A percentile compares a stretch with the other conserved stretches of the same genome.
phyloP scores from a whole-genome alignment of 176 grass and related monocot species.

The Rhipidocladum racemiflorum region DNA sequence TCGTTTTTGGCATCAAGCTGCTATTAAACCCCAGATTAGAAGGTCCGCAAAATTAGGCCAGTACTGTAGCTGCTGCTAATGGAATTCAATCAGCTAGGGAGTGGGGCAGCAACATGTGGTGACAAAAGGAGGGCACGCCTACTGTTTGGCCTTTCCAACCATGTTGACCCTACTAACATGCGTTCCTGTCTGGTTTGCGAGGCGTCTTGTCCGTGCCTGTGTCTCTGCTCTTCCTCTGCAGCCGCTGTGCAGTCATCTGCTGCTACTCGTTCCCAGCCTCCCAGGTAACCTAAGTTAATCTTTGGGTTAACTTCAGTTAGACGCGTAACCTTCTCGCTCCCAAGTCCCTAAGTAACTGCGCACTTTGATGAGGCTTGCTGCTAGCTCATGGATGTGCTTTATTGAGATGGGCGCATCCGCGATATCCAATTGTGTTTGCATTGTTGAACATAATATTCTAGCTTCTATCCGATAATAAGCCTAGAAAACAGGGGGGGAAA shows the following conservation, averaged over 20 bases:
- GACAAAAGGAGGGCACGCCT: slow-evolving; percentile 14
- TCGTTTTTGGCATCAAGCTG: slow-evolving; percentile 15
- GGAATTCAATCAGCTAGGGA: background rate
- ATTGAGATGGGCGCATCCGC: background rate
- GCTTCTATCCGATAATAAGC: background rate
- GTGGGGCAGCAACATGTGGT: slow-evolving; percentile 2
- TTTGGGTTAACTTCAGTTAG: background rate
- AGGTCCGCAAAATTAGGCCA: background rate
- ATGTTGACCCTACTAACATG: slow-evolving; percentile 50
- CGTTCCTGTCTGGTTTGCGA: slow-evolving; percentile 19
- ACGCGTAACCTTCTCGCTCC: slow-evolving; percentile 10
- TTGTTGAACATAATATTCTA: background rate
- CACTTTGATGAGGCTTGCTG: slow-evolving; percentile 15
- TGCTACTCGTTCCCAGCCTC: background rate
- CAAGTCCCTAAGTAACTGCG: slow-evolving; percentile 16
- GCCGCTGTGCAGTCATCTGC: background rate
- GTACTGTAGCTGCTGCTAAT: background rate
- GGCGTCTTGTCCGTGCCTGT: background rate
- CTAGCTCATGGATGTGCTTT: slow-evolving; percentile 6
- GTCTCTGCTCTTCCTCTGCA: background rate
- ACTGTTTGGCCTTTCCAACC: background rate
- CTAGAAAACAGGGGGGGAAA: background rate
- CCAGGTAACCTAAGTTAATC: background rate
- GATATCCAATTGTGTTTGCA: background rate
- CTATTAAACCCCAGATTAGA: background rate